Conservation (phyloP, 352 stramenopile species). For the Pythium volutum region DNA sequence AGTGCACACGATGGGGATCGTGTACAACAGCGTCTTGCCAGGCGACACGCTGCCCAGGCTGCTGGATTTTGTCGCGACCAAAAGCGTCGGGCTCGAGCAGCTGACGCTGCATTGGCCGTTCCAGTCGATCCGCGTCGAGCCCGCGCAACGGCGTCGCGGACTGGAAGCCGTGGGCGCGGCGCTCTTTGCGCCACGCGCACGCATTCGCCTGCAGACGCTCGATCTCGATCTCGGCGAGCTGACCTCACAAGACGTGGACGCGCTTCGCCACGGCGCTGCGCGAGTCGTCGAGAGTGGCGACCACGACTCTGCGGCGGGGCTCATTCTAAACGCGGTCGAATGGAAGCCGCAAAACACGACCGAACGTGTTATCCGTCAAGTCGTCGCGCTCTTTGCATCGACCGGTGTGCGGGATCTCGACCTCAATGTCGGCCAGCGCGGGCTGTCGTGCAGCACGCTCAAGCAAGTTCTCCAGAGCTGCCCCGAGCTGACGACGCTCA, state of each 20-base stretch:
- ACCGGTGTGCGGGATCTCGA: slow-evolving; percentile 10
- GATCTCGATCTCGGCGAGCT: slow-evolving; percentile 9
- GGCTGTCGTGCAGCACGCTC: slow-evolving; percentile 4
- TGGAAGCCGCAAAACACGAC: slow-evolving; percentile 1
- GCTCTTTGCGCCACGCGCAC: not conserved
- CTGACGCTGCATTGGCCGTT: not conserved
- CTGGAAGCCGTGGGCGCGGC: slow-evolving; percentile 4
- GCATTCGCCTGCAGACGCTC: slow-evolving; percentile 7
- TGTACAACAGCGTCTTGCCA: not conserved
- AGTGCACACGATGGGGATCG: not conserved
- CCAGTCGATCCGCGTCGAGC: not conserved
- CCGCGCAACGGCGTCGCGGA: not conserved
- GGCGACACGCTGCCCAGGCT: not conserved
- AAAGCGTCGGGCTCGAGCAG: not conserved
- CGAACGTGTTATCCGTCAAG: no score
- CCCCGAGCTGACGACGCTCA: not conserved
- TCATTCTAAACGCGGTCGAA: slow-evolving; percentile 1
- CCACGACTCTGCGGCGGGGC: not conserved
- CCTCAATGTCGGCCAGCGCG: not conserved
- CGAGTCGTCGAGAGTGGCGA: not conserved
- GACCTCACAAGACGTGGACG: not conserved
- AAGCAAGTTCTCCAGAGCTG: slow-evolving; percentile 8
- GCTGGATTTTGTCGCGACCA: not conserved
- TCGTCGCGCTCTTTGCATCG: slow-evolving; percentile 8
- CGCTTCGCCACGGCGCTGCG: not conserved